These are phyloP conservation scores for Oehlia diaphana DNA, from an alignment of 192 early-diverging fungal species.

Conservation along the genomic window DNA sequence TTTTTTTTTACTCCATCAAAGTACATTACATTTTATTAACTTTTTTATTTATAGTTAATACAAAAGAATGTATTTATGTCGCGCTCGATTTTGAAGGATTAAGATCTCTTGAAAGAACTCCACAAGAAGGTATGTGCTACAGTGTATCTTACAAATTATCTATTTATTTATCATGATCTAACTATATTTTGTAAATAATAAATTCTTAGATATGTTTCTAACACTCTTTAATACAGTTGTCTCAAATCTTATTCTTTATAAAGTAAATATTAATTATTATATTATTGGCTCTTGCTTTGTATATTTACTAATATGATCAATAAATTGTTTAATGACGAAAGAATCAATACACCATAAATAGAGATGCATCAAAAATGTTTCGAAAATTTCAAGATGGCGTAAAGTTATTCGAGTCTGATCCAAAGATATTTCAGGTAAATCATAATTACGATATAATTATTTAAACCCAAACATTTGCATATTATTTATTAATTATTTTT, in stretches of 20 bases:
- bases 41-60: neutral
- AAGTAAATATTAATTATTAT: neutral
- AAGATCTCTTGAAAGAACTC: constrained; percentile 19
- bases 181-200: too few species aligned
- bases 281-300: neutral
- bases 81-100: constrained; percentile 30
- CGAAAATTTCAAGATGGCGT: constrained; percentile 27
- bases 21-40: neutral
- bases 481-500: neutral
- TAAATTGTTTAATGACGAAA: neutral
- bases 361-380: constrained; percentile 31
- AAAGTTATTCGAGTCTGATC: neutral
- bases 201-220: neutral
- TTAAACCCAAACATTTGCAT: neutral
- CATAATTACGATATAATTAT: neutral
- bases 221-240: constrained; percentile 12
- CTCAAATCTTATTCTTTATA: constrained; percentile 5
- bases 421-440: constrained; percentile 14
- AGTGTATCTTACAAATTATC: neutral
- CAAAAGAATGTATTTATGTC: constrained; percentile 19
- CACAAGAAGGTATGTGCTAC: constrained; percentile 11
- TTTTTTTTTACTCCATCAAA: neutral
- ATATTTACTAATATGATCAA: too few species aligned
- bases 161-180: too few species aligned
- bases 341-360: constrained; percentile 18